These are phyloP conservation scores for California macrophylla DNA, from an alignment of 441 rosid genomes.

Conservation along the genomic window DNA sequence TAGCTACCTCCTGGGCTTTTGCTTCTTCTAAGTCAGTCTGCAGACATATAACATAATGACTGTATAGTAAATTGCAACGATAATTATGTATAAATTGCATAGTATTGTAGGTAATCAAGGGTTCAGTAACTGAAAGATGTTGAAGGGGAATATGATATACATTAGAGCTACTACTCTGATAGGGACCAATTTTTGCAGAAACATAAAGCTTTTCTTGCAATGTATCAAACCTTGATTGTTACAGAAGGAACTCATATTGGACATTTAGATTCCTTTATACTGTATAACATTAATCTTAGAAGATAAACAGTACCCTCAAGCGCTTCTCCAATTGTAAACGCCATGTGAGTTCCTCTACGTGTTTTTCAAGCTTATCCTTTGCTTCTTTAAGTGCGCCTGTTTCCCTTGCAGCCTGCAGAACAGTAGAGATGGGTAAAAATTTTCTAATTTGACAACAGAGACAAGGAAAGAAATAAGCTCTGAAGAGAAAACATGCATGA, in stretches of 20 bases:
- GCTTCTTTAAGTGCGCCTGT: slow-evolving; percentile 98
- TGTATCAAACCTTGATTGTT: not conserved
- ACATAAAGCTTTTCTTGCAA: not conserved
- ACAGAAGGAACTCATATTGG: slow-evolving; percentile 8
- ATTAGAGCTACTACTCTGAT: not conserved
- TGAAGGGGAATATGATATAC: not conserved
- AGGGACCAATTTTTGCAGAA: not conserved
- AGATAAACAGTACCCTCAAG: slow-evolving; percentile 44
- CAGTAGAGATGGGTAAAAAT: slow-evolving; percentile 15
- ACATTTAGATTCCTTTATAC: slow-evolving; percentile 8
- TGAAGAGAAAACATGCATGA: not conserved
- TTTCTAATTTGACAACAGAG: slow-evolving; percentile 9
- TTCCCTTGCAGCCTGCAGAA: slow-evolving; percentile 79
- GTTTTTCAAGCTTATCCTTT: slow-evolving; percentile 92
- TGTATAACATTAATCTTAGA: slow-evolving; percentile 13
- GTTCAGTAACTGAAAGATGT: slow-evolving; percentile 9
- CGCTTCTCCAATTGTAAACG: slow-evolving; percentile 91
- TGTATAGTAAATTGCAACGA: slow-evolving; percentile 13
- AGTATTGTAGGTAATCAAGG: slow-evolving; percentile 3
- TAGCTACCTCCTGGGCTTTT: slow-evolving; percentile 63
- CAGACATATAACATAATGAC: slow-evolving; percentile 21
- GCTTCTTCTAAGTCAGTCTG: slow-evolving; percentile 88
- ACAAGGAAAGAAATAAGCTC: slow-evolving; percentile 3
- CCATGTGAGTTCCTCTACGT: slow-evolving; percentile 94
- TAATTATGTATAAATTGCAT: slow-evolving; percentile 9